A percentile compares a stretch with the other conserved stretches of the same genome.
phyloP scores from a whole-genome alignment of 805 yeast genomes.

The Wickerhamiella spandovensis region DNA sequence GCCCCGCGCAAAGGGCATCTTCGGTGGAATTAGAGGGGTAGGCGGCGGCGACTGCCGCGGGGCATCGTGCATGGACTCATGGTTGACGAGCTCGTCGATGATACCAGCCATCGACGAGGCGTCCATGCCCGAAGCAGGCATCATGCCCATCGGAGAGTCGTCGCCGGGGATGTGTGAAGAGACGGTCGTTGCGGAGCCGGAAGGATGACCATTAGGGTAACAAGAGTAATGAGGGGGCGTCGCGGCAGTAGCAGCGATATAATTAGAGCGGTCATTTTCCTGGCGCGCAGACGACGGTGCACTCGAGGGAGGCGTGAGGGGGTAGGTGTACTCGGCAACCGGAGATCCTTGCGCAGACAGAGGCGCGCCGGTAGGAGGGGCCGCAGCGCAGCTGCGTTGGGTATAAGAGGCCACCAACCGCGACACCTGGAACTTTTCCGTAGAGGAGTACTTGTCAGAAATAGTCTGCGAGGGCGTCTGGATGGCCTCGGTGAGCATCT shows the following conservation, averaged over 20 bases:
- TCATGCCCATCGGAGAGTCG: slow-evolving; percentile 1
- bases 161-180: not conserved
- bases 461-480: slow-evolving; percentile 26
- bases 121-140: not conserved
- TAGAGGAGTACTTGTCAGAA: slow-evolving; percentile 27
- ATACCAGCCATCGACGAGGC: not conserved
- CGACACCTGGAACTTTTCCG: slow-evolving; percentile 22
- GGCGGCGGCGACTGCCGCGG: slow-evolving; percentile 14
- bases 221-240: not conserved
- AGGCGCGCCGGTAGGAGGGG: not conserved
- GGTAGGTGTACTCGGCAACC: slow-evolving; percentile 14
- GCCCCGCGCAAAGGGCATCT: slow-evolving; percentile 8
- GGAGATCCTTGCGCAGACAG: not conserved
- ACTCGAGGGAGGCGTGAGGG: slow-evolving; percentile 10
- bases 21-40: slow-evolving; percentile 17
- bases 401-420: slow-evolving; percentile 17
- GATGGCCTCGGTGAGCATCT: slow-evolving; percentile 25
- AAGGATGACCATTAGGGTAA: not conserved
- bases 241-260: not conserved
- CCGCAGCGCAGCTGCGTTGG: not conserved
- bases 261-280: not conserved
- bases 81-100: not conserved
- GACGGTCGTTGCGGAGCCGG: not conserved
- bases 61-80: not conserved
- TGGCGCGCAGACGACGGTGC: not conserved